Conservation (phyloP, 805 yeast genomes). For the Starmerella kuoi region DNA sequence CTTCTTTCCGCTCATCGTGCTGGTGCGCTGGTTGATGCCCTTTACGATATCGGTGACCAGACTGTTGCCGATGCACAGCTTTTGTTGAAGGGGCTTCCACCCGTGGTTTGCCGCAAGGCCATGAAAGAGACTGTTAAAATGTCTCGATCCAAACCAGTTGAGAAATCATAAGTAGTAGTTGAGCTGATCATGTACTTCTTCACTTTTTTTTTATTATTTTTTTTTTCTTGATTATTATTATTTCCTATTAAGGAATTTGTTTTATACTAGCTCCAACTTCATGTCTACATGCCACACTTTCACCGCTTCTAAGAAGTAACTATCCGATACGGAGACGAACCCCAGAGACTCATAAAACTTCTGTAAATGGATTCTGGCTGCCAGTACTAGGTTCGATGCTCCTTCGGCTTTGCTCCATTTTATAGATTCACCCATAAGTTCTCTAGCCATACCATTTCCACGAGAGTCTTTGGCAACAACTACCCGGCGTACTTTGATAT, state of each 20-base stretch:
- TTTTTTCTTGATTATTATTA: no score
- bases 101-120: conserved; percentile 7
- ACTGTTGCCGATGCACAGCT: conserved; percentile 4
- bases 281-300: conserved; percentile 21
- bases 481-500: conserved; percentile 17
- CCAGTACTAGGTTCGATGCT: conserved; percentile 1
- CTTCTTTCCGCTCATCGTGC: conserved; percentile 8
- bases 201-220: no score
- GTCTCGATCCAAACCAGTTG: conserved; percentile 5
- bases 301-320: conserved; percentile 12
- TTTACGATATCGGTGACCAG: conserved; percentile 8
- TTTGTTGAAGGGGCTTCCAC: conserved; percentile 3
- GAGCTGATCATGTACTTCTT: background rate
- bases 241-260: no score
- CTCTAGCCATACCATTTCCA: conserved; percentile 15
- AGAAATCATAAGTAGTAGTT: background rate
- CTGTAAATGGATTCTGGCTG: conserved; percentile 18
- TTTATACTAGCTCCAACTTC: conserved; percentile 7
- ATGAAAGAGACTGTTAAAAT: conserved; percentile 3
- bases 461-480: conserved; percentile 14
- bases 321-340: conserved; percentile 8
- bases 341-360: conserved; percentile 19
- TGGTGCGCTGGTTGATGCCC: conserved; percentile 5
- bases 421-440: conserved; percentile 8
- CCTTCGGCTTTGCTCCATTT: conserved; percentile 6